Percentiles rank a stretch among this genome's conserved stretches.
These are phyloP conservation scores for Cladosporium sp. DNA, from an alignment of 2,329 filamentous ascomycete species.

Conservation along the genomic window DNA sequence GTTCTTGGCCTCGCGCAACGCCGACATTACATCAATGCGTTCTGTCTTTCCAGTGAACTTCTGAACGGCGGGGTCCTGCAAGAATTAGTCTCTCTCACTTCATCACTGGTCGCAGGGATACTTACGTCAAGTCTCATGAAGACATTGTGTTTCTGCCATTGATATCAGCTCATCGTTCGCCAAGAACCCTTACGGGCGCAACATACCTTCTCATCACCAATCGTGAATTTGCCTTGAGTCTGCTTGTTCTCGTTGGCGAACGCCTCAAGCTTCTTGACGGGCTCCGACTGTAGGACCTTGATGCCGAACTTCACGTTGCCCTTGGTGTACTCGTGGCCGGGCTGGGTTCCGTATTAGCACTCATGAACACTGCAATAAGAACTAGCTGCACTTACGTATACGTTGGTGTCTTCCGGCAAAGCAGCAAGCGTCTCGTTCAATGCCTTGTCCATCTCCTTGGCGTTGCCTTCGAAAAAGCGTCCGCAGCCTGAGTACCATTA, in stretches of 20 bases:
- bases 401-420: conserved; percentile 83
- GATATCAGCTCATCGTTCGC: too few relatives aligned
- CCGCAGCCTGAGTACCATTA: conserved; percentile 65
- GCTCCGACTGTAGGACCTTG: conserved; percentile 68
- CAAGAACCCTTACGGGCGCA: too few relatives aligned
- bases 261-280: conserved; percentile 70
- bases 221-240: conserved; percentile 94
- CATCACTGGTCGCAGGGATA: conserved; percentile 9
- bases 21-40: conserved; percentile 78
- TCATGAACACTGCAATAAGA: background rate
- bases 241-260: conserved; percentile 78
- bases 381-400: conserved; percentile 62
- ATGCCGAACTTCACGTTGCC: conserved; percentile 85
- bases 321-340: conserved; percentile 98
- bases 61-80: conserved; percentile 75
- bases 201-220: conserved; percentile 88
- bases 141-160: conserved; percentile 77
- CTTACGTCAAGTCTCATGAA: conserved; percentile 85
- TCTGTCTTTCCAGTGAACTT: conserved; percentile 77
- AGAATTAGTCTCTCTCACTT: background rate
- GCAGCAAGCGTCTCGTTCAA: conserved; percentile 78
- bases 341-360: conserved; percentile 45
- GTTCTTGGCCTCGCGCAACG: conserved; percentile 88
- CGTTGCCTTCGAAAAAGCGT: conserved; percentile 89
- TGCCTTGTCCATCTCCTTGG: conserved; percentile 87